Evolutionary conservation across 2,329 filamentous ascomycete genomes (phyloP).

Genomic region (Blumeria graminis): DNA sequence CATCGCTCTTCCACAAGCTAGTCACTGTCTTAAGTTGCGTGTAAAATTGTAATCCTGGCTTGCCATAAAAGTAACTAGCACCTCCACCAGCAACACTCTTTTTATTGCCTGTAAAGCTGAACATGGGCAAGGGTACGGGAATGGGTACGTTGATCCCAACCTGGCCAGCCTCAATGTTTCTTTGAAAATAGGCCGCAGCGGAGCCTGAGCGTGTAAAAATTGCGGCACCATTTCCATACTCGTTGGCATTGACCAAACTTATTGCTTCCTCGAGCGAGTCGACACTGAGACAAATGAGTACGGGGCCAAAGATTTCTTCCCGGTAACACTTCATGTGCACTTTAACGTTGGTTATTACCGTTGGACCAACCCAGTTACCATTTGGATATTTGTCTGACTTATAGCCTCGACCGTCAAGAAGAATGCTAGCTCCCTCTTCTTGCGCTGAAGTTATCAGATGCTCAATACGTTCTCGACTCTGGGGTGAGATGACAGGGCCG

Average conservation of each 20-base stretch:
- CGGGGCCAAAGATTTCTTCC: constrained; percentile 70
- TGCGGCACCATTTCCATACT: constrained; percentile 68
- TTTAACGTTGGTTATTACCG: constrained; percentile 61
- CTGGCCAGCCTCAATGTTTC: constrained; percentile 63
- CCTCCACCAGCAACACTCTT: constrained; percentile 80
- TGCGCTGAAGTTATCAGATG: constrained; percentile 51
- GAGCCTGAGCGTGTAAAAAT: constrained; percentile 63
- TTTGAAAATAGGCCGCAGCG: constrained; percentile 55
- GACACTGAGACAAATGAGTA: constrained; percentile 59
- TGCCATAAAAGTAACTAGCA: constrained; percentile 84
- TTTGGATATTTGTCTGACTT: constrained; percentile 58
- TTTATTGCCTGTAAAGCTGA: constrained; percentile 59
- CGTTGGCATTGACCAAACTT: constrained; percentile 60
- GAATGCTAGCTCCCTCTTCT: constrained; percentile 55
- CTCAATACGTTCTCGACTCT: constrained; percentile 61
- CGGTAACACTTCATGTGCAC: constrained; percentile 63
- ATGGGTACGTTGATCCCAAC: constrained; percentile 72
- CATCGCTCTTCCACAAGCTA: constrained; percentile 64
- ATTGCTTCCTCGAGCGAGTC: constrained; percentile 60
- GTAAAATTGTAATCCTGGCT: constrained; percentile 80
- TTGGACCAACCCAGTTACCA: constrained; percentile 68
- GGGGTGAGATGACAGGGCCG: constrained; percentile 57
- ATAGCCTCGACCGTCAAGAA: constrained; percentile 58
- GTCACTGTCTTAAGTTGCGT: constrained; percentile 97
- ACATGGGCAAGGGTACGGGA: constrained; percentile 44